Evolutionary conservation across 805 yeast species (phyloP).

Genomic region (Cyberlindnera saturnus): DNA sequence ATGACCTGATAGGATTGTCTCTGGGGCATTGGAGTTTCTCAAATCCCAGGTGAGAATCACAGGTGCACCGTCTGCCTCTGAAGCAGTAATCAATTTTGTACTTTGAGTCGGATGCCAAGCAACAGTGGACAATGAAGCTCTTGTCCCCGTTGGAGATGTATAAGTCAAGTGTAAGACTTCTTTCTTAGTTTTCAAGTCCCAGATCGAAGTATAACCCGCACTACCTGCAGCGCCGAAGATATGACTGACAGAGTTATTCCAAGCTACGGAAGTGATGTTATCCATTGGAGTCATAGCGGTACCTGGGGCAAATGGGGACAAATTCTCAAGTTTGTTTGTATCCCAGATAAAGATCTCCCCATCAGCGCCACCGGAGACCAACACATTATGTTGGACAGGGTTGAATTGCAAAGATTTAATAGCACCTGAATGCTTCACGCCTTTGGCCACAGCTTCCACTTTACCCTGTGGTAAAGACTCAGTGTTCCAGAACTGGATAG

Average conservation of each 20-base stretch:
- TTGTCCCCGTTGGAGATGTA: conserved; percentile 41
- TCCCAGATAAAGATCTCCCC: conserved; percentile 94
- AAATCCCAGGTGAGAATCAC: conserved; percentile 88
- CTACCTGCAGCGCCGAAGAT: conserved; percentile 88
- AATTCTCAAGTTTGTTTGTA: conserved; percentile 51
- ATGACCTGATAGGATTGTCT: conserved; percentile 69
- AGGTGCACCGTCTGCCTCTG: conserved; percentile 75
- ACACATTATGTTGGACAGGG: conserved; percentile 59
- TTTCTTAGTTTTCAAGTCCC: conserved; percentile 86
- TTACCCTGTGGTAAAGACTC: conserved; percentile 37
- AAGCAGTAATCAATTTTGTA: conserved; percentile 83
- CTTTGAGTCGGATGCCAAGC: conserved; percentile 94
- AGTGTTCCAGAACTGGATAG: conserved; percentile 73
- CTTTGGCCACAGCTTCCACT: conserved; percentile 46
- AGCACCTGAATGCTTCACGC: conserved; percentile 58
- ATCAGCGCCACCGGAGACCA: conserved; percentile 84
- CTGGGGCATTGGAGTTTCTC: conserved; percentile 91
- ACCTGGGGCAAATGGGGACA: conserved; percentile 57
- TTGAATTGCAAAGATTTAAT: conserved; percentile 74
- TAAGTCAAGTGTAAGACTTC: conserved; percentile 85
- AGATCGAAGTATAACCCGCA: conserved; percentile 81
- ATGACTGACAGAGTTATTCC: conserved; percentile 82
- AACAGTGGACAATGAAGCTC: conserved; percentile 72
- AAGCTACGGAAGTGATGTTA: conserved; percentile 73
- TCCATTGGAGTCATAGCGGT: conserved; percentile 74